Conservation (phyloP, 2,329 filamentous ascomycete species). For the Ceratocystis cacaofunesta region DNA sequence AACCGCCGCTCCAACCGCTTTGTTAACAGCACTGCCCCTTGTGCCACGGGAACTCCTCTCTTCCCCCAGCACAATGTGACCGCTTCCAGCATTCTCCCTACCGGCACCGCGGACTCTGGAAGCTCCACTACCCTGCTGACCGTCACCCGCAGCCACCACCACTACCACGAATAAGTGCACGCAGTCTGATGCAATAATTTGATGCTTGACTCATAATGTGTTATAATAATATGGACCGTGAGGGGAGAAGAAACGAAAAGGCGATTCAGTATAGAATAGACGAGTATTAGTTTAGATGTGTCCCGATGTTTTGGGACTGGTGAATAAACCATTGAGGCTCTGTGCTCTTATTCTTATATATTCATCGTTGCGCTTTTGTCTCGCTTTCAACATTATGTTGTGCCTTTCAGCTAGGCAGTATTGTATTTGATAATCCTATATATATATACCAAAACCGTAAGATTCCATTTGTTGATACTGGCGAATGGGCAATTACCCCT, state of each 20-base stretch:
- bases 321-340: background rate
- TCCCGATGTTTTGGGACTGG: background rate
- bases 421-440: too few relatives aligned
- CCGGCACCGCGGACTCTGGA: background rate
- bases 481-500: too few relatives aligned
- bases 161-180: background rate
- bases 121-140: background rate
- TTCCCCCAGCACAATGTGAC: background rate
- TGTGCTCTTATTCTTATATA: background rate
- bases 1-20: background rate
- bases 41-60: background rate
- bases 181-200: too few relatives aligned
- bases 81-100: background rate
- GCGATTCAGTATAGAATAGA: constrained; percentile 2
- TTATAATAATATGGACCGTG: background rate
- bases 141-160: background rate
- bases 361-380: background rate
- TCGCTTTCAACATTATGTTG: background rate
- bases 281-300: background rate
- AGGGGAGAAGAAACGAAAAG: background rate
- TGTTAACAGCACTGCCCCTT: background rate
- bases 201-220: background rate
- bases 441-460: too few relatives aligned
- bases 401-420: too few relatives aligned
- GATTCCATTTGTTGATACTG: too few relatives aligned